These are phyloP conservation scores for Xylaria telfairii DNA, from an alignment of 495 filamentous ascomycete species.

Conservation along the genomic window DNA sequence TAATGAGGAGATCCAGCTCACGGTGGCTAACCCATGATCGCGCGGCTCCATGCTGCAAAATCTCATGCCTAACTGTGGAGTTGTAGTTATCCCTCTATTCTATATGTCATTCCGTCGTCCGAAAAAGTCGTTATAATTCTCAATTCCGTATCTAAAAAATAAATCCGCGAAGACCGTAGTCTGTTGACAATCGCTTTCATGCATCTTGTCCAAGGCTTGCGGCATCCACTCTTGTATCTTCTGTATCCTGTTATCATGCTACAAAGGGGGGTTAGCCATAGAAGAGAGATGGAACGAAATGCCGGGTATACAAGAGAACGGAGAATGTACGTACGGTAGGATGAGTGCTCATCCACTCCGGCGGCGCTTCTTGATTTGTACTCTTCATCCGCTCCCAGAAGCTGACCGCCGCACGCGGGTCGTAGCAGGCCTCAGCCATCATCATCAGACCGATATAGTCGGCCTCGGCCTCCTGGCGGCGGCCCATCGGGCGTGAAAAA, in stretches of 20 bases:
- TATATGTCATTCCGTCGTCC: constrained; percentile 27
- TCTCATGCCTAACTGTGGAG: background rate
- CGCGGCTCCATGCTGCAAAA: background rate
- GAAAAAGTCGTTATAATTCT: constrained; percentile 28
- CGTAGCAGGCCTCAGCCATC: constrained; percentile 66
- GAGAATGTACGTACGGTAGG: constrained; percentile 64
- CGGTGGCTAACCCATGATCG: background rate
- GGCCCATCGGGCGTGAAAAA: constrained; percentile 70
- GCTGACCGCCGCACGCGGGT: constrained; percentile 72
- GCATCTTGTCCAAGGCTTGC: constrained; percentile 59
- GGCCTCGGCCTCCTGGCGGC: constrained; percentile 70
- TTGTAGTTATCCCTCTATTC: background rate
- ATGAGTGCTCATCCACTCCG: constrained; percentile 87
- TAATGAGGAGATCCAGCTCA: background rate
- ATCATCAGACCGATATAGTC: constrained; percentile 87
- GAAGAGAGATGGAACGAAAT: background rate
- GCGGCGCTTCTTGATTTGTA: constrained; percentile 60
- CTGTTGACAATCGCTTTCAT: constrained; percentile 56
- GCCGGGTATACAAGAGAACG: background rate
- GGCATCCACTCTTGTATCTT: constrained; percentile 73
- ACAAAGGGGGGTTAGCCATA: constrained; percentile 33
- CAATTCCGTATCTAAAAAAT: constrained; percentile 49
- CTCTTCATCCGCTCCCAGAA: constrained; percentile 83
- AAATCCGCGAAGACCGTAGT: constrained; percentile 45
- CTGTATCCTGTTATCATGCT: constrained; percentile 72